Evolutionary conservation across 2,329 filamentous ascomycete genomes (phyloP), one percentile per base, ranked within the genome.

Genomic region (Lizonia empirigonia): DNA sequence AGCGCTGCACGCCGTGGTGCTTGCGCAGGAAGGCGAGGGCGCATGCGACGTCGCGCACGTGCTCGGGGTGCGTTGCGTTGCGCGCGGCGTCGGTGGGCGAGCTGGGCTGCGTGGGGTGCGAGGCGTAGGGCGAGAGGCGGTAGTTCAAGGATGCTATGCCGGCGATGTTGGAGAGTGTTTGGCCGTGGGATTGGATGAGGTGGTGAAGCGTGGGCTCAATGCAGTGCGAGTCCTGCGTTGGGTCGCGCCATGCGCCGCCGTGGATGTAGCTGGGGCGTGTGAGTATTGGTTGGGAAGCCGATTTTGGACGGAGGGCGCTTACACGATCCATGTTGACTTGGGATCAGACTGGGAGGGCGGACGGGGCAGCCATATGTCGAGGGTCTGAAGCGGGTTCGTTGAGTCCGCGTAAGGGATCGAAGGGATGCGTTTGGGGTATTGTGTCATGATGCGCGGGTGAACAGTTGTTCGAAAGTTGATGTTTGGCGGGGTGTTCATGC

Each of bases 131-230:
- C 6, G 82, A 84, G 40, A 88, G 81, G 29, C 84, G 80, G 77
- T 88, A 88, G 70, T 85, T 82, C 50, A 88, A 67, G 35, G 85
- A 86, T 22, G 85, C 82, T 64, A 89, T 82, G 52, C 82, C 86
- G 18, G 82, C 81, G 50, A 89, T 76, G 39, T 53, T 26, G 9
- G 2, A 58, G 22, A 7, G 63, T 47, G 20, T 36, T 19, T 15
- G 52, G n/a, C n/a, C 1, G 33, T 55, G 30, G 3, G 60, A 39
- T 5, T 62, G 63, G 19, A 71, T 55, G 18, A 80, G 70, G 49
- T 74, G 63, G 1, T 60, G 52, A 32, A 76, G 67, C 0, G 76
- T 72, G 23, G 71, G 68, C 20, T 60, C 41, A 60, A 78, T 65
- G 56, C 67, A 68, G 24, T 60, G 29, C 2, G 71, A 65, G 33